Evolutionary conservation across 805 yeast species (phyloP).

Genomic region (Kazachstania kunashirensis): DNA sequence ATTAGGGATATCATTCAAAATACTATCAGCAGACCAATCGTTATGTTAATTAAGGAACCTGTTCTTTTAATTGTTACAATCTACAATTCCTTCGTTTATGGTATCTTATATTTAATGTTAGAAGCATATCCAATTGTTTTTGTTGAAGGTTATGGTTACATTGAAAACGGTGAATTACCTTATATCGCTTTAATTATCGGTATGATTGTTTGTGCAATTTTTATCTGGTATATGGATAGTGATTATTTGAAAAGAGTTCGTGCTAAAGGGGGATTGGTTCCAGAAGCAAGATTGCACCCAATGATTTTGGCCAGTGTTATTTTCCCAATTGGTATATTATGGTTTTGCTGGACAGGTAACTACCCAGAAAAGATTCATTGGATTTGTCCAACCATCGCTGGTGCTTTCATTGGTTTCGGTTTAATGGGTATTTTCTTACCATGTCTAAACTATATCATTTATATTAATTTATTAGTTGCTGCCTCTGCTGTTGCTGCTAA

Average conservation of each 20-base stretch:
- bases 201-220: conserved; percentile 45
- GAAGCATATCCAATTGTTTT: conserved; percentile 72
- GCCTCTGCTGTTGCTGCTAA: conserved; percentile 75
- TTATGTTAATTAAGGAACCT: conserved; percentile 62
- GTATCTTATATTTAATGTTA: conserved; percentile 62
- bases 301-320: conserved; percentile 61
- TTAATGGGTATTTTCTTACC: conserved; percentile 59
- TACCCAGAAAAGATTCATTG: conserved; percentile 64
- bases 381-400: conserved; percentile 66
- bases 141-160: conserved; percentile 48
- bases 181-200: conserved; percentile 72
- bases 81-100: conserved; percentile 73
- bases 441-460: conserved; percentile 62
- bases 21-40: conserved; percentile 57
- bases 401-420: conserved; percentile 59
- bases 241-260: conserved; percentile 39
- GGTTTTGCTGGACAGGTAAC: conserved; percentile 85
- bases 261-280: conserved; percentile 48
- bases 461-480: conserved; percentile 57
- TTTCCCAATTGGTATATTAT: conserved; percentile 71
- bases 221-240: conserved; percentile 44
- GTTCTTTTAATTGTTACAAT: conserved; percentile 57
- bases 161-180: conserved; percentile 52
- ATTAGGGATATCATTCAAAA: conserved; percentile 51
- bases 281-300: conserved; percentile 72